Conservation (phyloP, 78 protist species). For the Dictyostelium purpureum region DNA sequence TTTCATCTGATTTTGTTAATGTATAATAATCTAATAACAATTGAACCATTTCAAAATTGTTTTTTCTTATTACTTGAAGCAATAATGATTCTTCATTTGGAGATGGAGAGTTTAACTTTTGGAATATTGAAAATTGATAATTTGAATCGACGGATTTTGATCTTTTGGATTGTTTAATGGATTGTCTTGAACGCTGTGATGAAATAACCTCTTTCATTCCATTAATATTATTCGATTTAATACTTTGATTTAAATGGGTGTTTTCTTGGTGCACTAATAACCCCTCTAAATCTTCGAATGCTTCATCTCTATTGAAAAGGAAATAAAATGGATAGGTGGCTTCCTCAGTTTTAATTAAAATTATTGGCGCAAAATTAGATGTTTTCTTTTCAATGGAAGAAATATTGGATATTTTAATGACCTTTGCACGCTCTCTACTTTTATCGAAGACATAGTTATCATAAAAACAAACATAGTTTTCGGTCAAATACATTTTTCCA, state of each 20-base stretch:
- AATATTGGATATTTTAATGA: conserved; percentile 23
- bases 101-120: neutral
- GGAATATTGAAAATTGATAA: neutral
- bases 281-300: conserved; percentile 56
- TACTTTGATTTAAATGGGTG: conserved; percentile 19
- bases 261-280: conserved; percentile 52
- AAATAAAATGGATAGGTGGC: conserved; percentile 38
- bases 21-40: conserved; percentile 21
- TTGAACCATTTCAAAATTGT: conserved; percentile 43
- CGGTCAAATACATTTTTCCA: conserved; percentile 57
- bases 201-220: conserved; percentile 36
- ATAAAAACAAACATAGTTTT: conserved; percentile 58
- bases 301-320: conserved; percentile 50
- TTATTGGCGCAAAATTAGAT: conserved; percentile 49
- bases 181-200: neutral
- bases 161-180: neutral
- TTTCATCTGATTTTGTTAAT: conserved; percentile 37
- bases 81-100: conserved; percentile 22
- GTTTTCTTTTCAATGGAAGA: conserved; percentile 48
- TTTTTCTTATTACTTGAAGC: conserved; percentile 27
- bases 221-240: conserved; percentile 13
- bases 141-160: neutral
- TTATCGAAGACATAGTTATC: conserved; percentile 66
- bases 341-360: conserved; percentile 41
- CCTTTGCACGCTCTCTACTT: conserved; percentile 38